Percentiles rank a stretch among this genome's conserved stretches.
phyloP scores from a whole-genome alignment of 148 eudicot species.

The Drosera capensis region DNA sequence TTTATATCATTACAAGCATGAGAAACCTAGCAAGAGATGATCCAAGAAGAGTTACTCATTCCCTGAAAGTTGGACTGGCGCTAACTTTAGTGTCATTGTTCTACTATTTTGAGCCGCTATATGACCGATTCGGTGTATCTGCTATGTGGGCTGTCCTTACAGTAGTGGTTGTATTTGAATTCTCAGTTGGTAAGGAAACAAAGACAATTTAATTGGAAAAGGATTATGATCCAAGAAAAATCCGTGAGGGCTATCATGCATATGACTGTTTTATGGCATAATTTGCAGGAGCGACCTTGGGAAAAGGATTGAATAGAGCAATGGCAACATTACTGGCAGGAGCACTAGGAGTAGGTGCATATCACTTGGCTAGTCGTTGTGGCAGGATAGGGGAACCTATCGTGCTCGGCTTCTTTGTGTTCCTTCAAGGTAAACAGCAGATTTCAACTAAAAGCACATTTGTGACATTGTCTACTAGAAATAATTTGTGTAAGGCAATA shows the following conservation, averaged over 20 bases:
- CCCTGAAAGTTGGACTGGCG: constrained; percentile 19
- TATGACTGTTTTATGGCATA: too few species aligned
- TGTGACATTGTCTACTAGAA: too few species aligned
- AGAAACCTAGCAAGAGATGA: constrained; percentile 15
- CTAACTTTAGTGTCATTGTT: constrained; percentile 18
- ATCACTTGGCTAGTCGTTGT: constrained; percentile 16
- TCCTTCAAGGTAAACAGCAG: constrained; percentile 6
- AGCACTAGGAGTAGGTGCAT: constrained; percentile 20
- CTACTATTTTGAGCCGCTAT: constrained; percentile 17
- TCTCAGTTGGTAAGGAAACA: constrained; percentile 17
- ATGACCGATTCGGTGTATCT: constrained; percentile 18
- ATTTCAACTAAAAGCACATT: too few species aligned
- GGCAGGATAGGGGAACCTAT: constrained; percentile 10
- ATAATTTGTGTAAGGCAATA: too few species aligned
- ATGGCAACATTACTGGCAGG: constrained; percentile 27
- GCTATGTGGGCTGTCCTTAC: constrained; percentile 27
- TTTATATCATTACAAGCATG: constrained; percentile 2
- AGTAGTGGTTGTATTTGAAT: constrained; percentile 23
- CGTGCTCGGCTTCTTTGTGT: constrained; percentile 2
- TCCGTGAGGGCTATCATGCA: too few species aligned
- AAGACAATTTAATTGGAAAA: too few species aligned
- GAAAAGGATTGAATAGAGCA: constrained; percentile 26
- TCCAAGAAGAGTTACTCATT: constrained; percentile 12
- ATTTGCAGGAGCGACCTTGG: constrained; percentile 23
- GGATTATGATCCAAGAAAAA: too few species aligned